These are phyloP conservation scores for Yarrowia deformans DNA, from an alignment of 805 yeast species.

Conservation along the genomic window DNA sequence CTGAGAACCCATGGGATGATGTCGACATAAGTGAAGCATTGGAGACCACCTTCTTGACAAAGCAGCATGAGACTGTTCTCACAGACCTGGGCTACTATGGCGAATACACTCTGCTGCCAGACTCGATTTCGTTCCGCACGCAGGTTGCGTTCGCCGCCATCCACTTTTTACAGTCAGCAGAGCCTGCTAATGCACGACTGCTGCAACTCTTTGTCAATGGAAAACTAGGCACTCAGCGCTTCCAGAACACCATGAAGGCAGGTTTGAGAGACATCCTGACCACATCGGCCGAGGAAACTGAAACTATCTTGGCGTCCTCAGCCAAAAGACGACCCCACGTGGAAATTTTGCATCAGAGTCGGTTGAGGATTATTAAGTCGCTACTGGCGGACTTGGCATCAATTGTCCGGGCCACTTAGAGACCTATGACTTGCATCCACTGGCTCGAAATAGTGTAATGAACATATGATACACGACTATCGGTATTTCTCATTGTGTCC, in stretches of 20 bases:
- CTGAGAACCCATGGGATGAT: conserved; percentile 69
- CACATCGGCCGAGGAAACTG: conserved; percentile 3
- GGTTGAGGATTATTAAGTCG: conserved; percentile 14
- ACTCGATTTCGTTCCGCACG: conserved; percentile 71
- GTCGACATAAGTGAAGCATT: conserved; percentile 66
- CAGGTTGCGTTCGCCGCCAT: conserved; percentile 71
- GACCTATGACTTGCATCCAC: not conserved
- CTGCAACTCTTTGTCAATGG: conserved; percentile 30
- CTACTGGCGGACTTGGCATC: conserved; percentile 16
- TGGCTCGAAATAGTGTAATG: not conserved
- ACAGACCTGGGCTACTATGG: conserved; percentile 66
- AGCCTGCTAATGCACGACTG: conserved; percentile 21
- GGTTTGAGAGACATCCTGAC: conserved; percentile 31
- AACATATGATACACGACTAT: not conserved
- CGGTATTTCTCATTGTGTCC: not conserved
- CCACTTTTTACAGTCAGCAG: conserved; percentile 22
- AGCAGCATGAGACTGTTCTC: conserved; percentile 57
- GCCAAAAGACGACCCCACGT: conserved; percentile 20
- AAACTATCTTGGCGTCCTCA: not conserved
- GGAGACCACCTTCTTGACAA: conserved; percentile 49
- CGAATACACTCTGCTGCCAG: conserved; percentile 69
- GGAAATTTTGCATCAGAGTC: conserved; percentile 29
- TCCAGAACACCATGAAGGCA: conserved; percentile 25
- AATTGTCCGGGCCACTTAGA: conserved; percentile 26
- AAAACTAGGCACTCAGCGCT: conserved; percentile 28